Conservation (phyloP, 352 stramenopile species). For the Thraustochytrium sp. region DNA sequence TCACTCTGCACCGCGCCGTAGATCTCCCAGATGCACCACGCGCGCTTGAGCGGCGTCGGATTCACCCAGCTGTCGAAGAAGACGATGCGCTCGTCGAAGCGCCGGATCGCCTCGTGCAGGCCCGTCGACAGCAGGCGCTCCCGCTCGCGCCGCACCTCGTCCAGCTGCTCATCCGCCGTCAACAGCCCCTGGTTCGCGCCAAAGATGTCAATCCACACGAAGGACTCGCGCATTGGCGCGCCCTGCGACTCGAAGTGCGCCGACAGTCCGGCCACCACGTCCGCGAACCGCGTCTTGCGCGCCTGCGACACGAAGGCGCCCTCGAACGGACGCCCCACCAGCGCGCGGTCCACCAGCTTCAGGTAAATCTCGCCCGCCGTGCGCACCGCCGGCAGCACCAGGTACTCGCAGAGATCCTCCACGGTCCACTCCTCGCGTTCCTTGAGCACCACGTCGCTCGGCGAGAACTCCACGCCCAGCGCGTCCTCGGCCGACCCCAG, state of each 20-base stretch:
- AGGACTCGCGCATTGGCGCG: neutral
- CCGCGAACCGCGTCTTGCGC: neutral
- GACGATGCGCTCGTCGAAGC: conserved; percentile 3
- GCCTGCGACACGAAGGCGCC: conserved; percentile 23
- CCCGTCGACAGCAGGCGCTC: neutral
- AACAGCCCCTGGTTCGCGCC: conserved; percentile 10
- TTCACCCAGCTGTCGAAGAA: neutral
- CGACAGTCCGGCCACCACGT: neutral
- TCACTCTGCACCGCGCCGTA: neutral
- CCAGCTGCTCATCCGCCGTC: neutral
- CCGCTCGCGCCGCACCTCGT: neutral
- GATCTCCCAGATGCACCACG: conserved; percentile 16
- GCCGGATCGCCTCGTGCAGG: neutral
- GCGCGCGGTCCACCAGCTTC: neutral
- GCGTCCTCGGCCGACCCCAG: neutral
- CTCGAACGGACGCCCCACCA: neutral
- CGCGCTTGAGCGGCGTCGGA: neutral
- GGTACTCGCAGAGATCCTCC: neutral
- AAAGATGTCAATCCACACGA: conserved; percentile 22
- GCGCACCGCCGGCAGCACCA: neutral
- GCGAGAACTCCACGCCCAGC: neutral
- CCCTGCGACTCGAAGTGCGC: neutral
- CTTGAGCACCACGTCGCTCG: neutral
- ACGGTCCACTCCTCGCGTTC: neutral
- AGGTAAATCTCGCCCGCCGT: neutral